Evolutionary conservation across 2,329 filamentous ascomycete species (phyloP).

Genomic region (Cladosporium halotolerans): DNA sequence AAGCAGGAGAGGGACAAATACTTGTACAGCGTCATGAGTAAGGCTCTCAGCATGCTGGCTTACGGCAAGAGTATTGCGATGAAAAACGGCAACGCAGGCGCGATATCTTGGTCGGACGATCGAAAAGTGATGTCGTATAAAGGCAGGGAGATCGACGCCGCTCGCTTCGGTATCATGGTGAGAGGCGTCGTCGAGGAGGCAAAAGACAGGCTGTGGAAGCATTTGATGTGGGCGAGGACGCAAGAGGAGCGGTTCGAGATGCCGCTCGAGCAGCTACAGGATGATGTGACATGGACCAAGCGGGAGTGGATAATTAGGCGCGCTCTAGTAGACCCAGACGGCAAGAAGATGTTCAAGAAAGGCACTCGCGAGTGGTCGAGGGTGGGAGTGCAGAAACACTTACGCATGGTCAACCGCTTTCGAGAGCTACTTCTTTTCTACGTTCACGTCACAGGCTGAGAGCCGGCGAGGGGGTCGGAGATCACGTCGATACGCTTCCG

Average conservation of each 20-base stretch:
- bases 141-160: slow-evolving; percentile 11
- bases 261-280: slow-evolving; percentile 15
- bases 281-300: slow-evolving; percentile 15
- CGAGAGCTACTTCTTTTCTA: slow-evolving; percentile 16
- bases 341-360: too few species aligned
- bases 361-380: too few species aligned
- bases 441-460: slow-evolving; percentile 12
- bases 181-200: slow-evolving; percentile 13
- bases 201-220: slow-evolving; percentile 16
- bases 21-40: slow-evolving; percentile 21
- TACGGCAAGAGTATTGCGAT: slow-evolving; percentile 19
- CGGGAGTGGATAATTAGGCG: too few species aligned
- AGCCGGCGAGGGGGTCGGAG: slow-evolving; percentile 16
- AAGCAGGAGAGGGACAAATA: slow-evolving; percentile 12
- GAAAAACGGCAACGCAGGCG: slow-evolving; percentile 17
- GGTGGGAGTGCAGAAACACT: slow-evolving; percentile 5
- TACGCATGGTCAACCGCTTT: slow-evolving; percentile 13
- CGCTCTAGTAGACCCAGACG: too few species aligned
- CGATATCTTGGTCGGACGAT: slow-evolving; percentile 14
- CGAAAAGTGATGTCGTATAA: neutral
- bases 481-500: slow-evolving; percentile 16
- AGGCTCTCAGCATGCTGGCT: slow-evolving; percentile 19
- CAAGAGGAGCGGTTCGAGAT: slow-evolving; percentile 15
- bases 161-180: slow-evolving; percentile 17
- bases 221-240: slow-evolving; percentile 14